phyloP scores from a whole-genome alignment of 345 rosid species.

The Citrus cavaleriei region DNA sequence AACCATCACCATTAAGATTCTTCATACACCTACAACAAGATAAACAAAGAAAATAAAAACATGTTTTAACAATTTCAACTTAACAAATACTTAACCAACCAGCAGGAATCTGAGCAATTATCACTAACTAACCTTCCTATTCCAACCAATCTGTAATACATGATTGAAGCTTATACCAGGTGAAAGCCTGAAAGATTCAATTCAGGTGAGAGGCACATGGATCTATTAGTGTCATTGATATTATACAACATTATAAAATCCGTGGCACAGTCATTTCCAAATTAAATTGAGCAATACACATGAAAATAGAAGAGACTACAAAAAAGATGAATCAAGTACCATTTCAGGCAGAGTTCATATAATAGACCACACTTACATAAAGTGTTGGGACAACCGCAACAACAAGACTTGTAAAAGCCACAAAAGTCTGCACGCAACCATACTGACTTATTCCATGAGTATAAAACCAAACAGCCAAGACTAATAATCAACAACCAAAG shows the following conservation, averaged over 20 bases:
- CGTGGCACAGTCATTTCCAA: not conserved
- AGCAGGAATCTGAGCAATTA: constrained; percentile 11
- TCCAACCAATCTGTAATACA: not conserved
- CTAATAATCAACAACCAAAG: not conserved
- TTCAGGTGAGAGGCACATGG: not conserved
- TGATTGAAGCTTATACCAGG: not conserved
- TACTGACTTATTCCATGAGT: constrained; percentile 12
- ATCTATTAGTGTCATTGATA: not conserved
- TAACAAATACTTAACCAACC: no score
- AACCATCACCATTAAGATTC: no score
- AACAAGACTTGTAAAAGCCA: constrained; percentile 78
- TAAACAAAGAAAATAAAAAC: no score
- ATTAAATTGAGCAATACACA: not conserved
- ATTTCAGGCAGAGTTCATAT: not conserved
- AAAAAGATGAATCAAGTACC: not conserved
- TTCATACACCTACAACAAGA: no score
- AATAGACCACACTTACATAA: constrained; percentile 43
- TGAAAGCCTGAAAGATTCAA: not conserved
- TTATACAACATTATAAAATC: not conserved
- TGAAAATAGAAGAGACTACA: not conserved
- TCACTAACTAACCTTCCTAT: not conserved
- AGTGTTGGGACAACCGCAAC: constrained; percentile 77
- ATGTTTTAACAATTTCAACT: no score
- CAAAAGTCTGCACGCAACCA: constrained; percentile 56
- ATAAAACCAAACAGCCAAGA: not conserved